Evolutionary conservation across 305 asterid genomes (phyloP), one percentile per base, ranked within the genome.

Genomic region (Andrographis paniculata): DNA sequence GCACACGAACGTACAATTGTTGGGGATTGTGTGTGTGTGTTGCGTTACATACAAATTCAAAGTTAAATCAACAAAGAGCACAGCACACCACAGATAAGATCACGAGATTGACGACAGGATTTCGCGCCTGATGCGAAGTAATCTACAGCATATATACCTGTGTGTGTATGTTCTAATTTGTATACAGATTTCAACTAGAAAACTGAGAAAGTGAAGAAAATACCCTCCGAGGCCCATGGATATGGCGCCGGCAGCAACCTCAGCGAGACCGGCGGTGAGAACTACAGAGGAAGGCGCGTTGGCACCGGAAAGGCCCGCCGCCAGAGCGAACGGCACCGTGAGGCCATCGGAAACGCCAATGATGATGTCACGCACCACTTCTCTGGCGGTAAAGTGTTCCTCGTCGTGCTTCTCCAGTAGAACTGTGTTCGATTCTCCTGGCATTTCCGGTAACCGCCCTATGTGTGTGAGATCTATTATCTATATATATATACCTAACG

Each of bases 171-270:
- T 24, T 24, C 8, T 24, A 10, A 27, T 5, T 5, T 5, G 10
- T 27, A 27, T 10, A 27, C n/a, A 33, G 4, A 13, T 2, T 10
- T 4, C 4, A 33, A 7, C 12, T n/a, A 11, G 12, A 33, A 33
- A 33, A 20, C 1, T 4, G 11, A 10, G 30, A 24, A 15, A 6
- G 2, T 23, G 39, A 41, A 13, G 0, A 18, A 1, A 20, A 1
- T 69, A 89, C 98, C 96, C 98, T 63, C 98, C 98, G 27, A 89
- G 97, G 24, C 97, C 97, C 97, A 89, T 85, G 68, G 97, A 84
- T 45, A 89, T 85, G 58, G 94, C 95, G 15, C 98, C 95, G 18
- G 98, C 98, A 27, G 94, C 93, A 45, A 89, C 89, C 75, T 85
- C 94, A 1, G 95, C 95, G 0, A 80, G 64, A 2, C 98, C 98